Evolutionary conservation across 1,139 yeast species (phyloP), one percentile per base, ranked within the genome.

Genomic region (Candida tetrigidarum): DNA sequence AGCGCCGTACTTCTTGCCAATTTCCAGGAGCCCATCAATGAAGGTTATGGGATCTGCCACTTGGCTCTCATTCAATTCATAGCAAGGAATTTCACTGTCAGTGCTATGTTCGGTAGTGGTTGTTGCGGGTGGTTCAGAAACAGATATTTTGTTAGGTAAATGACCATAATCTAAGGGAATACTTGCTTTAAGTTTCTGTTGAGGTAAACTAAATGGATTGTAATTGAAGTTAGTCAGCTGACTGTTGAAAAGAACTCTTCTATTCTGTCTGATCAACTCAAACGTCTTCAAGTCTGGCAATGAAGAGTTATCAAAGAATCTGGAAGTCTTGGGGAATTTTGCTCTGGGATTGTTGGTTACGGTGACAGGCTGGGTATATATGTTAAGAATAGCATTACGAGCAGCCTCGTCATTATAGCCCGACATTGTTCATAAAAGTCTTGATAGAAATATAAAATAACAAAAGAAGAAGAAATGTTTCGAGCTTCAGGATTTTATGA

Each of bases 1-100:
- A n/a, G 92, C 93, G 1, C 96, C 96, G 57, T 71, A 76, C 39
- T 68, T 57, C 43, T 61, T 60, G 0, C 90, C 92, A 6, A 68
- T 49, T 4, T 66, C 68, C 20, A 50, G 45, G 2, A 80, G 58
- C 19, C 74, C 65, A 49, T 81, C 84, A 39, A 84, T 71, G 48
- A 80, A 76, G 27, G 57, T 59, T 12, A 79, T 64, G 2, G 83
- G 83, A 58, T 83, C 86, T 18, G 67, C 59, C 46, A 47, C 33
- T 48, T 77, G 78, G 5, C 67, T 68, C 26, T 63, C 66, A 8
- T 71, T 62, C 12, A 85, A 73, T 41, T 69, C 64, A 46, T 75
- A 74, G 1, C 75, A 68, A 3, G 87, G 87, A 7, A 78, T 78
- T 30, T 67, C 71, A 39, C 56, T 22, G 16, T n/a, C n/a, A n/a